These are phyloP conservation scores for Neurospora sp. DNA, from an alignment of 495 filamentous ascomycete genomes.

Conservation along the genomic window DNA sequence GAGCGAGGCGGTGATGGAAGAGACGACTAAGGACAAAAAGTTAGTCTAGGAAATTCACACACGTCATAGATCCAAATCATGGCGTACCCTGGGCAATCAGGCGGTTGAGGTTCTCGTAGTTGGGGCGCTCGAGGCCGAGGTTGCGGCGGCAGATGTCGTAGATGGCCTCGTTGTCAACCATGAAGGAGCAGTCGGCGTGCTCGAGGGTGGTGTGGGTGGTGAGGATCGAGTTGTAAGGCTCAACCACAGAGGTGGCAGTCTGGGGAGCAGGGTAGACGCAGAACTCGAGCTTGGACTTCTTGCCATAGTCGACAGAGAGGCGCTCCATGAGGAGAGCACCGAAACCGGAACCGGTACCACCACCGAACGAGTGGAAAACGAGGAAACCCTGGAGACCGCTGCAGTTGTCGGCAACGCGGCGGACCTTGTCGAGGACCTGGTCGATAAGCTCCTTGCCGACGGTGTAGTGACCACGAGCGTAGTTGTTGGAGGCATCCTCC, in stretches of 20 bases:
- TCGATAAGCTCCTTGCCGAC: slow-evolving; percentile 98
- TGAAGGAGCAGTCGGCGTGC: slow-evolving; percentile 98
- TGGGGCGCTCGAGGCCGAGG: slow-evolving; percentile 90
- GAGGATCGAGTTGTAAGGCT: slow-evolving; percentile 98
- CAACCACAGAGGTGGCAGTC: slow-evolving; percentile 92
- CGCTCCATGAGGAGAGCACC: slow-evolving; percentile 97
- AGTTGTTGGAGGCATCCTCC: slow-evolving; percentile 99
- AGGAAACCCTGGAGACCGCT: slow-evolving; percentile 96
- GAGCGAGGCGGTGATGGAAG: slow-evolving; percentile 95
- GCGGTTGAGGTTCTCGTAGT: slow-evolving; percentile 97
- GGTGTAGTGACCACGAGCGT: slow-evolving; percentile 97
- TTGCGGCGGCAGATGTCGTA: slow-evolving; percentile 99
- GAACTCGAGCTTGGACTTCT: slow-evolving; percentile 99
- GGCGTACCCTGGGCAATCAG: slow-evolving; percentile 83
- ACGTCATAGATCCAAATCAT: not conserved
- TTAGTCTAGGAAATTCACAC: not conserved
- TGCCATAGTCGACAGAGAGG: slow-evolving; percentile 94
- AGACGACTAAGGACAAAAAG: slow-evolving; percentile 57
- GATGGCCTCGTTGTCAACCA: slow-evolving; percentile 99
- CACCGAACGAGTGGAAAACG: slow-evolving; percentile 99
- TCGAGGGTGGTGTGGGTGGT: slow-evolving; percentile 98
- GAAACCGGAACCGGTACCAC: slow-evolving; percentile 96
- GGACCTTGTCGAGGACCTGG: slow-evolving; percentile 91
- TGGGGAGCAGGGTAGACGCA: slow-evolving; percentile 96
- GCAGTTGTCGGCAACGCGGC: slow-evolving; percentile 93